These are phyloP conservation scores for Plasmopara halstedii DNA, from an alignment of 352 stramenopile genomes.

Conservation along the genomic window DNA sequence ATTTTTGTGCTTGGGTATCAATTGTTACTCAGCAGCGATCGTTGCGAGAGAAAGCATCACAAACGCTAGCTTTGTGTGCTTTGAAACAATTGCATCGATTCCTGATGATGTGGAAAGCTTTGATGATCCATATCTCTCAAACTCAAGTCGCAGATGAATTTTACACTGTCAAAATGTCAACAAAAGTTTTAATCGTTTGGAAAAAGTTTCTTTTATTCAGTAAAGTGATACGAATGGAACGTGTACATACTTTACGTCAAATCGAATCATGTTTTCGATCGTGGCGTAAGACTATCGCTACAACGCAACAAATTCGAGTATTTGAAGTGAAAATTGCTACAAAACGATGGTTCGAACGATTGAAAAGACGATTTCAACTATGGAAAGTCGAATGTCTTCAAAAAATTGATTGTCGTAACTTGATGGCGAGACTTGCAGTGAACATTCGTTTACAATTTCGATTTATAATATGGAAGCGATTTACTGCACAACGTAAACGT, in stretches of 20 bases:
- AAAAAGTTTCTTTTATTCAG: conserved; percentile 32
- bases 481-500: conserved; percentile 18
- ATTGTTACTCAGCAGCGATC: neutral
- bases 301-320: conserved; percentile 13
- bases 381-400: conserved; percentile 32
- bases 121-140: neutral
- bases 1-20: neutral
- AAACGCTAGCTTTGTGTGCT: neutral
- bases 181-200: conserved; percentile 12
- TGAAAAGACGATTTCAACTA: conserved; percentile 13
- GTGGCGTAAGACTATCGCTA: conserved; percentile 31
- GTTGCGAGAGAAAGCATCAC: neutral
- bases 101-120: neutral
- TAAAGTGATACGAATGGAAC: conserved; percentile 48
- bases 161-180: neutral
- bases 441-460: conserved; percentile 34
- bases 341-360: conserved; percentile 2
- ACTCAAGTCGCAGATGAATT: neutral
- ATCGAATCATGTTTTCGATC: conserved; percentile 24
- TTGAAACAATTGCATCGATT: neutral
- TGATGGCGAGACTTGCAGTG: conserved; percentile 32
- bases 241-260: conserved; percentile 8
- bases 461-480: conserved; percentile 47
- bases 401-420: conserved; percentile 20
- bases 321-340: conserved; percentile 13